Conservation (phyloP, 106 monocot species). For the Chionographis japonica region DNA sequence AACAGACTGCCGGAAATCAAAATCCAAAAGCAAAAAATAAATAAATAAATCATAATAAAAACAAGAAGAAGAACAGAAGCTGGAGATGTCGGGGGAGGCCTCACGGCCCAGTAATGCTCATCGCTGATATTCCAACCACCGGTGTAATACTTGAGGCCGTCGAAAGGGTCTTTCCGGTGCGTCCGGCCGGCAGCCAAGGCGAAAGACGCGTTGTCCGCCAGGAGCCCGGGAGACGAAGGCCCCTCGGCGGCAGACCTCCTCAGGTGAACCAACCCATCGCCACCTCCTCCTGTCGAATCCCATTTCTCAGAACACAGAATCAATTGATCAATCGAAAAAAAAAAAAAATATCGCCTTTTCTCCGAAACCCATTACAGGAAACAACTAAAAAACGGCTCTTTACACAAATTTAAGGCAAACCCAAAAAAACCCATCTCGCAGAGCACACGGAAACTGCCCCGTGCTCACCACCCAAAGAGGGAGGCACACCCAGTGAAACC, state of each 20-base stretch:
- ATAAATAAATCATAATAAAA: background rate
- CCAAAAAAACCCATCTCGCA: background rate
- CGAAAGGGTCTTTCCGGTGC: constrained; percentile 59
- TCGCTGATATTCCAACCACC: constrained; percentile 97
- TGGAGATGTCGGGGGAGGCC: background rate
- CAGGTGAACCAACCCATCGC: constrained; percentile 12
- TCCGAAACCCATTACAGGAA: background rate
- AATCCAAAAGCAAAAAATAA: background rate
- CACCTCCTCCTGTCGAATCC: constrained; percentile 5
- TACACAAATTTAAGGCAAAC: background rate
- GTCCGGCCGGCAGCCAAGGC: constrained; percentile 70
- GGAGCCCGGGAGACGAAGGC: background rate
- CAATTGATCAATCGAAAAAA: background rate
- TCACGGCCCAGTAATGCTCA: constrained; percentile 86
- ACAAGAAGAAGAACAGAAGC: background rate
- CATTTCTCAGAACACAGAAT: background rate
- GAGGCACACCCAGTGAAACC: background rate
- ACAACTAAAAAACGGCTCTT: background rate
- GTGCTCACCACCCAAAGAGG: background rate
- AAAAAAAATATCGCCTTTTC: no score
- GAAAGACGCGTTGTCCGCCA: constrained; percentile 33
- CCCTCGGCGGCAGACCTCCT: constrained; percentile 34
- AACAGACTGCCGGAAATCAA: constrained; percentile 53
- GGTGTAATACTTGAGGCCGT: constrained; percentile 49
- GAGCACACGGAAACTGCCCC: background rate